Percentiles rank a stretch among this genome's conserved stretches.
phyloP scores from a whole-genome alignment of 2,329 filamentous ascomycete genomes.

The Aureobasidium lini region DNA sequence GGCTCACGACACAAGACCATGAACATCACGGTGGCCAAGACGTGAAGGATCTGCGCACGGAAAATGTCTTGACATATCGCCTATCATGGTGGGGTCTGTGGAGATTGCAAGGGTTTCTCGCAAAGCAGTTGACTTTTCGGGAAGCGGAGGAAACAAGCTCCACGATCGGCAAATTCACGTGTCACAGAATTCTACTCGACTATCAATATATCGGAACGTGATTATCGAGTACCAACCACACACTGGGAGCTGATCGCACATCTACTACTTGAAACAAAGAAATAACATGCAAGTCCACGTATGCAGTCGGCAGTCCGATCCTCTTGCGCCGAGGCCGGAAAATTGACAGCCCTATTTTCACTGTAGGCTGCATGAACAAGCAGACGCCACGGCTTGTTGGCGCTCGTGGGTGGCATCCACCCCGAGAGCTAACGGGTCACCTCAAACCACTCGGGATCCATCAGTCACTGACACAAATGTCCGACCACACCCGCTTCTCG shows the following conservation, averaged over 20 bases:
- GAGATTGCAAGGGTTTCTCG: conserved; percentile 4
- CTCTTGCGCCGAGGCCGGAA: not conserved
- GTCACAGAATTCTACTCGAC: not conserved
- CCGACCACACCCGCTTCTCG: not conserved
- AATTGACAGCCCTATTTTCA: not conserved
- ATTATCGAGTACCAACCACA: not conserved
- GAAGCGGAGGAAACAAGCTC: not conserved
- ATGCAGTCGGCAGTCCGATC: not conserved
- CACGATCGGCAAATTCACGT: conserved; percentile 1
- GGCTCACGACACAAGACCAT: not conserved
- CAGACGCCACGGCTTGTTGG: not conserved
- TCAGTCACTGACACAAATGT: not conserved
- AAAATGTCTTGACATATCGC: not conserved
- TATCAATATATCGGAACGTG: conserved; percentile 8
- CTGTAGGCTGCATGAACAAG: not conserved
- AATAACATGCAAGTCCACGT: not conserved
- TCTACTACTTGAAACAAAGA: not conserved
- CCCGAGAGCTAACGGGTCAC: not conserved
- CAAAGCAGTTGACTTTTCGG: not conserved
- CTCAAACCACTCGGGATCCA: not conserved
- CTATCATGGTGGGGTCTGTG: conserved; percentile 8
- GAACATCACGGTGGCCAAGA: not conserved
- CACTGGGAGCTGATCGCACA: not conserved
- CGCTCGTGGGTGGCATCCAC: not conserved
- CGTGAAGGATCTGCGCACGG: conserved; percentile 1